A percentile compares a stretch with the other conserved stretches of the same genome.
These are phyloP conservation scores for Aquilaria malaccensis DNA, from an alignment of 345 rosid species.

Conservation along the genomic window DNA sequence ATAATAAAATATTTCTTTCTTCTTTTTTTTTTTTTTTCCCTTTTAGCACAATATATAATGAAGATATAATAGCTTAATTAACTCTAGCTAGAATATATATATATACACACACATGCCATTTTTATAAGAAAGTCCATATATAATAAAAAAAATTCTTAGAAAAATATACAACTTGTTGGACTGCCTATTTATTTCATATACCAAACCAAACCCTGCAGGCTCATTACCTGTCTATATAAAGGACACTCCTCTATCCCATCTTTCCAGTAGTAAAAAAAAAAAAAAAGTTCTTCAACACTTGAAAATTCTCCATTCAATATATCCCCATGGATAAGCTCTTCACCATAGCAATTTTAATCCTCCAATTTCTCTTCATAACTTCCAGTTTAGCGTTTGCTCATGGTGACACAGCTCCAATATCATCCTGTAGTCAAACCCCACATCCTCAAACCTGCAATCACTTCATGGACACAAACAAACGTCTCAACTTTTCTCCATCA, in stretches of 20 bases:
- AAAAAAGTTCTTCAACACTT: background rate
- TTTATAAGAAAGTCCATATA: too few relatives aligned
- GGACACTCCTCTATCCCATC: slow-evolving; percentile 9
- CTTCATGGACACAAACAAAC: slow-evolving; percentile 16
- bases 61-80: too few relatives aligned
- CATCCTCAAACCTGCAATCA: slow-evolving; percentile 43
- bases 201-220: too few relatives aligned
- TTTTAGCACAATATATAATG: too few relatives aligned
- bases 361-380: slow-evolving; percentile 14
- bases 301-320: background rate
- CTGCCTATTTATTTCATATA: background rate
- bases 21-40: too few relatives aligned
- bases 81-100: too few relatives aligned
- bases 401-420: slow-evolving; percentile 20
- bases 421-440: slow-evolving; percentile 57
- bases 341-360: slow-evolving; percentile 3
- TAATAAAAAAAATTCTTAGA: too few relatives aligned
- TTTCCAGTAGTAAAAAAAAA: slow-evolving; percentile 5
- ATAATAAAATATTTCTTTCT: too few relatives aligned
- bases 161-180: background rate
- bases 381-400: slow-evolving; percentile 11
- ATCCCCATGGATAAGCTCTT: slow-evolving; percentile 24
- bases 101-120: too few relatives aligned
- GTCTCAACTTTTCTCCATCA: slow-evolving; percentile 9
- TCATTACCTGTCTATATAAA: slow-evolving; percentile 21